These are phyloP conservation scores for Candida ascalaphidarum DNA, from an alignment of 805 yeast species.

Conservation along the genomic window DNA sequence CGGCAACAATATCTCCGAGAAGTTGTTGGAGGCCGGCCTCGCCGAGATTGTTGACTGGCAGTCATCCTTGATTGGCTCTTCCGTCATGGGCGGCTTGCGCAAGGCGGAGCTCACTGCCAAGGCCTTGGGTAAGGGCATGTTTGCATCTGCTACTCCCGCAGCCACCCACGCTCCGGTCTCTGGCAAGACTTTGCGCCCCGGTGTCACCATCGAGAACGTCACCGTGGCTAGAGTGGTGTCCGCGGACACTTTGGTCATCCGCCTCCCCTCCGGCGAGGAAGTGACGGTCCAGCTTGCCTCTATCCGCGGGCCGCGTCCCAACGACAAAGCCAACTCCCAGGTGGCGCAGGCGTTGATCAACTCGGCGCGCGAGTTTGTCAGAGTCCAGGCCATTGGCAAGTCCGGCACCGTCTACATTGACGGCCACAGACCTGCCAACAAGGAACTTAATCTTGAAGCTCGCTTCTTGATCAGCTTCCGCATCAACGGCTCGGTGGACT, in stretches of 20 bases:
- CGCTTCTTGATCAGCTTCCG: conserved; percentile 57
- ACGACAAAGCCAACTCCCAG: conserved; percentile 49
- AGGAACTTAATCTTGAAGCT: conserved; percentile 51
- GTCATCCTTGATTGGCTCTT: conserved; percentile 56
- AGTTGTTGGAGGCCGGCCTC: conserved; percentile 58
- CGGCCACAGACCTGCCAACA: conserved; percentile 51
- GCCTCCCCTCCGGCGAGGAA: conserved; percentile 42
- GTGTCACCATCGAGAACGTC: conserved; percentile 42
- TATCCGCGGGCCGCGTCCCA: conserved; percentile 62
- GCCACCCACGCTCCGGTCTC: conserved; percentile 8
- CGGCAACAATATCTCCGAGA: conserved; percentile 63
- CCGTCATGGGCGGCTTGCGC: conserved; percentile 53
- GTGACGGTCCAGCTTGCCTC: conserved; percentile 69
- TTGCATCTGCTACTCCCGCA: conserved; percentile 33
- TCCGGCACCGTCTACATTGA: conserved; percentile 50
- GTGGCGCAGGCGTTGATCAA: conserved; percentile 48
- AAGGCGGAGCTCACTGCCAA: conserved; percentile 59
- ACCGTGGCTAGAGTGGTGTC: conserved; percentile 53
- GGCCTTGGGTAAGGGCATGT: conserved; percentile 47
- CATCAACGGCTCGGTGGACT: conserved; percentile 44
- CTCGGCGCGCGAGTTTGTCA: conserved; percentile 65
- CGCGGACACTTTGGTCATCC: conserved; percentile 57
- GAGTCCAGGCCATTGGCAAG: conserved; percentile 65
- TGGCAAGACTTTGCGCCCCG: conserved; percentile 26
- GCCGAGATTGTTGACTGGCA: conserved; percentile 82